Percentiles rank a stretch among this genome's conserved stretches.
These are phyloP conservation scores for Cunninghamia lanceolata DNA, from an alignment of 75 land plant species.

Conservation along the genomic window DNA sequence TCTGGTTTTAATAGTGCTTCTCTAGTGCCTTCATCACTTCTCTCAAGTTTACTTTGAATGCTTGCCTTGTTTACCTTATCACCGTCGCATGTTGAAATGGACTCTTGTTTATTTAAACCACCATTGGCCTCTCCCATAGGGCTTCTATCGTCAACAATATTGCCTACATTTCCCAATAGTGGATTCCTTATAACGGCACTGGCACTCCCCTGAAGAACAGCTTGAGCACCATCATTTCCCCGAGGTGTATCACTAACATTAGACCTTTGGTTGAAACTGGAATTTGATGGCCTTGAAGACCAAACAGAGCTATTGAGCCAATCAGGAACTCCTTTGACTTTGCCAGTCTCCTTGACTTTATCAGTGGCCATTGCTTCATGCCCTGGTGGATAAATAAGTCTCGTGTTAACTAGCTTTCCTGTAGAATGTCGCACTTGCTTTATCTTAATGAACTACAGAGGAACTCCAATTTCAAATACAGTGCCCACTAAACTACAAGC, in stretches of 20 bases:
- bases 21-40: background rate
- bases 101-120: background rate
- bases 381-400: background rate
- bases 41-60: conserved; percentile 8
- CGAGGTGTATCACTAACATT: conserved; percentile 13
- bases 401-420: background rate
- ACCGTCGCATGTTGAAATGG: background rate
- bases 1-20: conserved; percentile 1
- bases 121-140: conserved; percentile 13
- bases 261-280: background rate
- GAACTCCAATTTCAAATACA: conserved; percentile 10
- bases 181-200: conserved; percentile 6
- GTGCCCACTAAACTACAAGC: conserved; percentile 11
- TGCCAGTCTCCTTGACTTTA: conserved; percentile 17
- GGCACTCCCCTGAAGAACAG: conserved; percentile 20
- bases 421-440: background rate
- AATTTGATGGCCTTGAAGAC: conserved; percentile 37
- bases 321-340: conserved; percentile 70
- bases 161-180: conserved; percentile 10
- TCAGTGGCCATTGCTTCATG: conserved; percentile 14
- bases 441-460: conserved; percentile 7
- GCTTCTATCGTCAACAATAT: conserved; percentile 10
- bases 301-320: conserved; percentile 96
- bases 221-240: conserved; percentile 9
- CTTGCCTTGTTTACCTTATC: background rate